phyloP scores from a whole-genome alignment of 306 rosid genomes.

The Echinosophora koreensis region DNA sequence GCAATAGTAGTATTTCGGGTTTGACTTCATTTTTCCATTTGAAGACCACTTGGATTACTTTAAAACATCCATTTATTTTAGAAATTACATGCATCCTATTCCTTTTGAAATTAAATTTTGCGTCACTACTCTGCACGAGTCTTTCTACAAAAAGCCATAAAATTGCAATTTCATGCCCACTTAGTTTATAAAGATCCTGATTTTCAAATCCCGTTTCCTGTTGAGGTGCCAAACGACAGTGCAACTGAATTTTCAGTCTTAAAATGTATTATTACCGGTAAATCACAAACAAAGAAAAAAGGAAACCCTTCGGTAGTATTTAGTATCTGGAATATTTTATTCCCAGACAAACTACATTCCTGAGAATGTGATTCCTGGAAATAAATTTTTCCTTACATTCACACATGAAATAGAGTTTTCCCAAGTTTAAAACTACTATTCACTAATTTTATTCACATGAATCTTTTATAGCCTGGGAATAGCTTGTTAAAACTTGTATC shows the following conservation, averaged over 20 bases:
- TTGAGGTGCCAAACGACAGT: neutral
- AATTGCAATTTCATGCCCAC: constrained; percentile 23
- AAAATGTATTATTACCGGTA: constrained; percentile 30
- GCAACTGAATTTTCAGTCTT: neutral
- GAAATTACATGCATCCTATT: constrained; percentile 20
- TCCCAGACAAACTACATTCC: no score
- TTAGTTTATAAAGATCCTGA: constrained; percentile 19
- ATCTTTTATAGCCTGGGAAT: no score
- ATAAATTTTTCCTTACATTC: no score
- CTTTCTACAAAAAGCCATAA: constrained; percentile 18
- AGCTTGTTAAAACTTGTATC: no score
- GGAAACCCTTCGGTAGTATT: no score
- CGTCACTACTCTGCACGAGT: neutral
- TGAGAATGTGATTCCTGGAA: no score
- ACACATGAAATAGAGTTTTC: no score
- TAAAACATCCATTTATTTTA: constrained; percentile 4
- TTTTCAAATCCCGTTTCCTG: neutral
- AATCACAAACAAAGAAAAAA: neutral
- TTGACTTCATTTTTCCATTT: neutral
- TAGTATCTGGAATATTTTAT: no score
- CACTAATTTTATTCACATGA: no score
- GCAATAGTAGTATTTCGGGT: neutral
- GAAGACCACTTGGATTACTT: neutral
- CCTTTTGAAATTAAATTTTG: constrained; percentile 44
- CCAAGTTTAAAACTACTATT: no score